These are phyloP conservation scores for Xylaria digitata DNA, from an alignment of 2,329 filamentous ascomycete genomes.

Conservation along the genomic window DNA sequence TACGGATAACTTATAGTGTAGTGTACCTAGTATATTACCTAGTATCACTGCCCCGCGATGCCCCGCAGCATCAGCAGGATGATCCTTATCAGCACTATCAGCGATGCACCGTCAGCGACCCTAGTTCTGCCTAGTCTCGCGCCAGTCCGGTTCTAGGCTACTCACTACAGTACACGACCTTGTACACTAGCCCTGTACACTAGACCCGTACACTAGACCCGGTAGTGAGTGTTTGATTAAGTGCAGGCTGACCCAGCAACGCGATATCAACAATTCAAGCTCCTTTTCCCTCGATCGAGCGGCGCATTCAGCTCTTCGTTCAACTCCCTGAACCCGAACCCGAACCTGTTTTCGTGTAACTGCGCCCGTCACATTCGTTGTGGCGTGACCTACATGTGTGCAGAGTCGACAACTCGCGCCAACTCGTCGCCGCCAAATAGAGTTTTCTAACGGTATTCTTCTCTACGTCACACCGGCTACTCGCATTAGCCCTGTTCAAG, in stretches of 20 bases:
- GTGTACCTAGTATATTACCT: no score
- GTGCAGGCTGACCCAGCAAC: constrained; percentile 39
- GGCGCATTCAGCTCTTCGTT: not conserved
- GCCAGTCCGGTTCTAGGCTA: constrained; percentile 6
- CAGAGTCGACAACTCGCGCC: not conserved
- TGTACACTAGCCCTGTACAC: no score
- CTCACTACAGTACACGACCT: not conserved
- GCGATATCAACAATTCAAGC: constrained; percentile 32
- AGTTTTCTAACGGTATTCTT: not conserved
- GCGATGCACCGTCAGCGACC: not conserved
- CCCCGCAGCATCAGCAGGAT: not conserved
- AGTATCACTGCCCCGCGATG: constrained; percentile 19
- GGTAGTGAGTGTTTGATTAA: constrained; percentile 14
- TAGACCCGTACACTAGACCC: not conserved
- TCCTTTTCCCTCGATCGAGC: constrained; percentile 5
- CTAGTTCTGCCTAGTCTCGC: not conserved
- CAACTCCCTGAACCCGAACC: not conserved
- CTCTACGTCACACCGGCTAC: constrained; percentile 22
- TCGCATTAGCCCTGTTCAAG: constrained; percentile 14
- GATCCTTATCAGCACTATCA: not conserved
- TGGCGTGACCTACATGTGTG: not conserved
- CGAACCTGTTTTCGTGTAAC: not conserved
- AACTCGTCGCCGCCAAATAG: not conserved
- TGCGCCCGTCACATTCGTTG: not conserved
- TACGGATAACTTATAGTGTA: no score